Conservation (phyloP, 2,329 filamentous ascomycete genomes). For the Cercospora sp. region DNA sequence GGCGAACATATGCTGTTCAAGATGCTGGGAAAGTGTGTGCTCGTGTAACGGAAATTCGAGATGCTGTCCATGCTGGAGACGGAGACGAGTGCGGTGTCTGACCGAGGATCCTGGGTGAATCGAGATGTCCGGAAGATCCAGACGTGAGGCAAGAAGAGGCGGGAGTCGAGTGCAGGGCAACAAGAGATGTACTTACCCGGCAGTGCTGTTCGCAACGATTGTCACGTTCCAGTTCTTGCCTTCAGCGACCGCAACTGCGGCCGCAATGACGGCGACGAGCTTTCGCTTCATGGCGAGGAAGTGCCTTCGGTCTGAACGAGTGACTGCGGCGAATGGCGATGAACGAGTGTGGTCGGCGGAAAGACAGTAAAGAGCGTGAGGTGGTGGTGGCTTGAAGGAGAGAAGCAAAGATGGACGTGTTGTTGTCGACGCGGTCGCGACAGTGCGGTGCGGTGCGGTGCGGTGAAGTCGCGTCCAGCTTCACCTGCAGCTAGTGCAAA, state of each 20-base stretch:
- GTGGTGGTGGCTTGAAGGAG: neutral
- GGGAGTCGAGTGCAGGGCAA: neutral
- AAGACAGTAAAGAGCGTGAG: constrained; percentile 15
- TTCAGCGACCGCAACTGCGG: constrained; percentile 12
- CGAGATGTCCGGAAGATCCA: neutral
- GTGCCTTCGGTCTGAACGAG: constrained; percentile 28
- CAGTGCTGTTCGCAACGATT: constrained; percentile 12
- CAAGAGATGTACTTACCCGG: constrained; percentile 20
- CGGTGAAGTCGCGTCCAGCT: neutral
- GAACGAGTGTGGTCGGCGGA: constrained; percentile 19
- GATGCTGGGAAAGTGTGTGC: constrained; percentile 6
- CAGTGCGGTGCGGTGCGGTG: neutral
- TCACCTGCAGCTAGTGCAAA: constrained; percentile 1
- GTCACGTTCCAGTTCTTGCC: constrained; percentile 20
- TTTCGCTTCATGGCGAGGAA: constrained; percentile 24
- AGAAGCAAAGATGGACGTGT: constrained; percentile 11
- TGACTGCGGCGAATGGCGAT: constrained; percentile 30
- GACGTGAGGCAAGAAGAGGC: constrained; percentile 2
- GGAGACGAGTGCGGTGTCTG: neutral
- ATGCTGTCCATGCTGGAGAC: neutral
- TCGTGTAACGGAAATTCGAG: neutral
- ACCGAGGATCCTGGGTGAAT: neutral
- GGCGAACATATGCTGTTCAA: constrained; percentile 15
- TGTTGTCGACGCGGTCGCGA: neutral
- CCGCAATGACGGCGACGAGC: constrained; percentile 18